Percentiles rank a stretch among this genome's conserved stretches.
Evolutionary conservation across 352 stramenopile species (phyloP).

Genomic region (Globisporangium cederbergense): DNA sequence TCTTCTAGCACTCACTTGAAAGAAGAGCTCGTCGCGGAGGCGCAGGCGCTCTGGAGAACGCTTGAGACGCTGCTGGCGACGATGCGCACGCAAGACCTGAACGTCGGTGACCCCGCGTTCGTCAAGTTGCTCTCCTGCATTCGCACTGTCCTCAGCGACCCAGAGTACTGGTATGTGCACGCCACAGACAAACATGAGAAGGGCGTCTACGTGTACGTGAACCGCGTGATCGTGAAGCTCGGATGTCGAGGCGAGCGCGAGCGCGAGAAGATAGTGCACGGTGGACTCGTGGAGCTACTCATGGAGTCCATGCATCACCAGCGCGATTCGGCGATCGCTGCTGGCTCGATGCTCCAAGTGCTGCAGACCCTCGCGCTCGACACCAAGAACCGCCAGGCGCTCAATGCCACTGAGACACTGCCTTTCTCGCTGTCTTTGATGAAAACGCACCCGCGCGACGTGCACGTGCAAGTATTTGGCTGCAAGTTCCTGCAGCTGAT

Average conservation of each 20-base stretch:
- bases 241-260: slow-evolving; percentile 43
- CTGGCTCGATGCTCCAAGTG: slow-evolving; percentile 31
- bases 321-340: slow-evolving; percentile 14
- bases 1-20: slow-evolving; percentile 7
- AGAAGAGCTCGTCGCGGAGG: slow-evolving; percentile 30
- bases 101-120: slow-evolving; percentile 34
- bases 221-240: slow-evolving; percentile 42
- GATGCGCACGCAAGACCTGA: slow-evolving; percentile 27
- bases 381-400: slow-evolving; percentile 26
- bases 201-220: slow-evolving; percentile 37
- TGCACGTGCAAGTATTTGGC: slow-evolving; percentile 39
- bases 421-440: slow-evolving; percentile 33
- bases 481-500: slow-evolving; percentile 75
- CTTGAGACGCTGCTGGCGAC: slow-evolving; percentile 47
- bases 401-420: slow-evolving; percentile 32
- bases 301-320: slow-evolving; percentile 23
- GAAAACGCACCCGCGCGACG: slow-evolving; percentile 22
- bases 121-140: slow-evolving; percentile 38
- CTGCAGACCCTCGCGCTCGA: slow-evolving; percentile 50
- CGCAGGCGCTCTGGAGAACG: slow-evolving; percentile 48
- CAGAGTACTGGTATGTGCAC: slow-evolving; percentile 21
- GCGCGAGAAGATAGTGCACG: slow-evolving; percentile 37
- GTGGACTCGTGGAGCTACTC: slow-evolving; percentile 35
- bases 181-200: slow-evolving; percentile 17
- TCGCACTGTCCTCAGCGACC: slow-evolving; percentile 31